Evolutionary conservation across 352 stramenopile genomes (phyloP).

Genomic region (Phytophthora multivora): DNA sequence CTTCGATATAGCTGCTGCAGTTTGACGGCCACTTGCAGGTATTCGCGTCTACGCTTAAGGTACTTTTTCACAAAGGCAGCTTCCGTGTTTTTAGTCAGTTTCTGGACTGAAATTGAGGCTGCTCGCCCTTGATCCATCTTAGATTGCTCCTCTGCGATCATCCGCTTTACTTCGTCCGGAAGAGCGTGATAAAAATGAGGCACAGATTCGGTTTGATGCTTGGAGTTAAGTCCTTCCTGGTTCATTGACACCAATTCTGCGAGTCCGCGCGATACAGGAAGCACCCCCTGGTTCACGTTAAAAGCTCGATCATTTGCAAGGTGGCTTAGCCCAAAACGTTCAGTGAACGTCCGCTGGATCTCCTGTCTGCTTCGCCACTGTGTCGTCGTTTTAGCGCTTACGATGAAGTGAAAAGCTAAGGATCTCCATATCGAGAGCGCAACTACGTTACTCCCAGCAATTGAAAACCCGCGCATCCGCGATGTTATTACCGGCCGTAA

Average conservation of each 20-base stretch:
- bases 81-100: constrained; percentile 66
- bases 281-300: constrained; percentile 37
- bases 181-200: constrained; percentile 84
- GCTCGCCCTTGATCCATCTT: constrained; percentile 20
- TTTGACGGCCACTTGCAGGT: constrained; percentile 45
- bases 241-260: constrained; percentile 47
- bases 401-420: constrained; percentile 43
- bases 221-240: constrained; percentile 39
- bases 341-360: constrained; percentile 42
- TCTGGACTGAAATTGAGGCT: constrained; percentile 27
- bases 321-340: constrained; percentile 62
- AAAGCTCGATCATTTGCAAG: constrained; percentile 54
- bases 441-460: constrained; percentile 37
- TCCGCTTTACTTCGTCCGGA: constrained; percentile 69
- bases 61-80: constrained; percentile 60
- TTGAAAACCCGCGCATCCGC: constrained; percentile 42
- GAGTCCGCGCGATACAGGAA: constrained; percentile 44
- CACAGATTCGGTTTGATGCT: constrained; percentile 33
- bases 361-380: constrained; percentile 42
- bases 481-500: constrained; percentile 7
- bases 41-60: constrained; percentile 58
- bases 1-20: constrained; percentile 58
- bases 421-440: constrained; percentile 49
- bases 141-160: constrained; percentile 66
- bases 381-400: constrained; percentile 49